Evolutionary conservation across 169 alveolate species (phyloP), one percentile per base, ranked within the genome.

Genomic region (Eimeria maxima): DNA sequence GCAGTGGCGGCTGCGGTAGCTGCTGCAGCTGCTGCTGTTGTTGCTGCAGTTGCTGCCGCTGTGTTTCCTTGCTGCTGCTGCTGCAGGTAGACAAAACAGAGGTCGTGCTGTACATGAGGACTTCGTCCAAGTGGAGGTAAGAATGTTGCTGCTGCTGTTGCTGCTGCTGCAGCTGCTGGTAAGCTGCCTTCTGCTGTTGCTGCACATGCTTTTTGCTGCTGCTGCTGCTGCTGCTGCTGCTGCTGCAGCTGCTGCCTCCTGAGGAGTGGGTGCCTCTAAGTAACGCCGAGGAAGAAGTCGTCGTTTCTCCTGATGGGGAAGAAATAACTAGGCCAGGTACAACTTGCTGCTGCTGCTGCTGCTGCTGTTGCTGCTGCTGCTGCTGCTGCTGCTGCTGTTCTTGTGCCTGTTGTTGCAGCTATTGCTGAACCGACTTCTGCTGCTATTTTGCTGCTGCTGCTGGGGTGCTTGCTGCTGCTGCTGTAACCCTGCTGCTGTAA

Each of bases 151-250:
- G 57, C 11, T 11, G 57, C 57, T 50, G 57, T 11, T 50, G 57
- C 57, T 50, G 57, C 11, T 11, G 5, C 57, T 11, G 57, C 38
- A 5, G 78, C 78, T 67, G 44, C 78, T 22, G 78, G 29, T n/a
- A 14, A 4, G 4, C 27, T 67, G 6, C 78, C 27, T 27, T 4
- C 78, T 67, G 78, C 78, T 67, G 44, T 7, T 27, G 38, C 78
- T 67, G 57, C 11, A 7, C n/a, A n/a, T n/a, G n/a, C n/a, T n/a
- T n/a, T n/a, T 14, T 27, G 78, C 44, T 67, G 78, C 78, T 67
- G 78, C 78, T 27, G 5, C 78, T 67, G 57, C 57, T 50, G 57
- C 57, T 67, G 44, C 78, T 67, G 78, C 78, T 67, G 78, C 78
- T 67, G 38, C 78, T 67, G 78, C 78, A 67, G 78, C 44, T 67